Percentiles rank a stretch among this genome's conserved stretches.
phyloP scores from a whole-genome alignment of 2,329 filamentous ascomycete genomes.

The Xylariaceae sp. region DNA sequence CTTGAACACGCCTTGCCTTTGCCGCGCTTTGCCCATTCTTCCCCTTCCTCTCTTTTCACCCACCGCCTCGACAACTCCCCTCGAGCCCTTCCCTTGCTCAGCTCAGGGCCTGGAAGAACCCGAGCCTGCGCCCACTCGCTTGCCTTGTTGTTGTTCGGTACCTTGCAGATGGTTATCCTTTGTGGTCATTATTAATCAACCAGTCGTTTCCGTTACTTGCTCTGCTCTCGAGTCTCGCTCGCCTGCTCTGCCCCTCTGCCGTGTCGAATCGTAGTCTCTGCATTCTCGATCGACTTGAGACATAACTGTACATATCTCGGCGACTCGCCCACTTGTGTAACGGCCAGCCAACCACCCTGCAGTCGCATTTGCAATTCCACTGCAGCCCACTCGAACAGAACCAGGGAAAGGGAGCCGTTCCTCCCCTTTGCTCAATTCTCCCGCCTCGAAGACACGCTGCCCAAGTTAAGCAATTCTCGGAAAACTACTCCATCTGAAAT shows the following conservation, averaged over 20 bases:
- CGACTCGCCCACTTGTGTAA: constrained; percentile 22
- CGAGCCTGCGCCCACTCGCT: no score
- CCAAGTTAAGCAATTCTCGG: no score
- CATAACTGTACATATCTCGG: constrained; percentile 16
- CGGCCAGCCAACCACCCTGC: constrained; percentile 14
- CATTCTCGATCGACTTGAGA: constrained; percentile 20
- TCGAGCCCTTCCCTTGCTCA: no score
- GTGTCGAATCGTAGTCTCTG: constrained; percentile 10
- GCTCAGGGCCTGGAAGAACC: no score
- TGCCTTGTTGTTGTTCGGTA: no score
- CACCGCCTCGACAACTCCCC: no score
- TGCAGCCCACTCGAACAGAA: constrained; percentile 13
- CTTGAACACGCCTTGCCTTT: no score
- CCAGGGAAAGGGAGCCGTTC: constrained; percentile 6
- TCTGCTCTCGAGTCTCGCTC: not conserved
- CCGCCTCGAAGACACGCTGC: constrained; percentile 7
- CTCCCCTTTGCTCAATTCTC: constrained; percentile 6
- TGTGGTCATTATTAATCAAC: not conserved
- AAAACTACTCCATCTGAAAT: constrained; percentile 2
- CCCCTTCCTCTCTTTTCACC: no score
- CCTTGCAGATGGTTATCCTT: not conserved
- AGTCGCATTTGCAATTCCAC: constrained; percentile 11
- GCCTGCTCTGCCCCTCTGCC: not conserved
- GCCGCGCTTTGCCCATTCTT: no score
- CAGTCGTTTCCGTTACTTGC: not conserved